These are phyloP conservation scores for Globisporangium megalacanthum DNA, from an alignment of 352 stramenopile genomes.

Conservation along the genomic window DNA sequence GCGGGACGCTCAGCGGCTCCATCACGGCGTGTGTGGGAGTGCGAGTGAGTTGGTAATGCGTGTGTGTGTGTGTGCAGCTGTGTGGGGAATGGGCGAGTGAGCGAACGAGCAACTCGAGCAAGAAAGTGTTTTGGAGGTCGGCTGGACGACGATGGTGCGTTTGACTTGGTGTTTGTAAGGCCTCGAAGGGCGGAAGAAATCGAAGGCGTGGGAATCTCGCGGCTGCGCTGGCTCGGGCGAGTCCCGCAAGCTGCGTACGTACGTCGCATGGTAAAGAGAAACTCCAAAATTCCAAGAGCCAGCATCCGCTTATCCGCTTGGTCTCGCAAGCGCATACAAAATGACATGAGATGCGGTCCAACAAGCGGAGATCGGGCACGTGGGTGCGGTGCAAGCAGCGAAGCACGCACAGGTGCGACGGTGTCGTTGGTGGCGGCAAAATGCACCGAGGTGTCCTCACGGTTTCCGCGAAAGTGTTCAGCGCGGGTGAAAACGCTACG, in stretches of 20 bases:
- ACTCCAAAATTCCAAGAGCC: too few species aligned
- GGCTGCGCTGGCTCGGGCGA: too few species aligned
- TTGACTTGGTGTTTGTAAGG: not conserved
- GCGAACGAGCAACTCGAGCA: not conserved
- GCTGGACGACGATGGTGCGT: not conserved
- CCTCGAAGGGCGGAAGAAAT: not conserved
- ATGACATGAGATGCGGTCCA: too few species aligned
- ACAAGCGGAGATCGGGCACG: too few species aligned
- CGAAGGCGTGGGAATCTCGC: not conserved
- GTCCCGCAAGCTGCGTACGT: too few species aligned
- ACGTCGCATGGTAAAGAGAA: too few species aligned
- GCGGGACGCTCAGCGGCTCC: conserved; percentile 50
- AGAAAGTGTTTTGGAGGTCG: not conserved
- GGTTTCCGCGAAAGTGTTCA: not conserved
- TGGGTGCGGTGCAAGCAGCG: too few species aligned
- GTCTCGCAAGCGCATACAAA: too few species aligned
- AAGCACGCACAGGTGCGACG: too few species aligned
- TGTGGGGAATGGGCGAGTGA: too few species aligned
- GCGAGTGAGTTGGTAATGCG: not conserved
- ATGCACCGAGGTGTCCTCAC: not conserved
- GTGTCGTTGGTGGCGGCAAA: too few species aligned
- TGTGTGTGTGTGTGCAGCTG: conserved; percentile 1
- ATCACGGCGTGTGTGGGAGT: not conserved
- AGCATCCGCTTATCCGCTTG: too few species aligned
- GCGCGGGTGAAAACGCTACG: not conserved